Conservation (phyloP, 2,329 filamentous ascomycete genomes). For the Xylogone sp. region DNA sequence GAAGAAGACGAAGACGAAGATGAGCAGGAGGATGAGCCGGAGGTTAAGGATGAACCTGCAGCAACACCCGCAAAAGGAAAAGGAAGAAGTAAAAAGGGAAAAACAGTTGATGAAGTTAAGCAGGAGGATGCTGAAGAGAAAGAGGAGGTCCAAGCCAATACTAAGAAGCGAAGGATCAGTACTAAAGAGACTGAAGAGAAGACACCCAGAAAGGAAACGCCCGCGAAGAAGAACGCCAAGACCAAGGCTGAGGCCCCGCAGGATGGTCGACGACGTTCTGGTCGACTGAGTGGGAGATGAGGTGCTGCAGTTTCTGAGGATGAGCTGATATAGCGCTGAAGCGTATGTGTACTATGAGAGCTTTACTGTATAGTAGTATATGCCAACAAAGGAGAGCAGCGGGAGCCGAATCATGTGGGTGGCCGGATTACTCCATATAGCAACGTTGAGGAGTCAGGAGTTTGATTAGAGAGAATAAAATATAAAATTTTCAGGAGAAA, state of each 20-base stretch:
- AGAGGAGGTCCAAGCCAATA: not conserved
- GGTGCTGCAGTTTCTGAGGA: not conserved
- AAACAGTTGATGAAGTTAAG: not conserved
- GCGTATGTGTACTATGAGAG: too few species aligned
- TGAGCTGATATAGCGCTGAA: not conserved
- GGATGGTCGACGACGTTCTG: not conserved
- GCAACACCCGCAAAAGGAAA: not conserved
- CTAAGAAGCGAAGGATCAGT: not conserved
- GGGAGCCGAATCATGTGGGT: too few species aligned
- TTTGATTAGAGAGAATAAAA: too few species aligned
- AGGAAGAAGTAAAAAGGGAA: not conserved
- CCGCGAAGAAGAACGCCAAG: not conserved
- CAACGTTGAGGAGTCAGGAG: too few species aligned
- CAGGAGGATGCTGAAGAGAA: not conserved
- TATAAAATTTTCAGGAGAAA: too few species aligned
- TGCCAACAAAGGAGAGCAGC: too few species aligned
- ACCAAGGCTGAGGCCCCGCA: not conserved
- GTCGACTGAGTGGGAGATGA: not conserved
- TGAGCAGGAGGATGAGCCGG: conserved; percentile 3
- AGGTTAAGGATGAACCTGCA: conserved; percentile 1
- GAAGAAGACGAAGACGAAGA: conserved; percentile 5
- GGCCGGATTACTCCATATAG: too few species aligned
- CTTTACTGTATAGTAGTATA: too few species aligned
- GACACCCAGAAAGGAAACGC: not conserved
- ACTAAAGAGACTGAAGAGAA: not conserved